A percentile compares a stretch with the other conserved stretches of the same genome.
These are phyloP conservation scores for Sanghuangporus baumii DNA, from an alignment of 1,284 basidiomycete genomes.

Conservation along the genomic window DNA sequence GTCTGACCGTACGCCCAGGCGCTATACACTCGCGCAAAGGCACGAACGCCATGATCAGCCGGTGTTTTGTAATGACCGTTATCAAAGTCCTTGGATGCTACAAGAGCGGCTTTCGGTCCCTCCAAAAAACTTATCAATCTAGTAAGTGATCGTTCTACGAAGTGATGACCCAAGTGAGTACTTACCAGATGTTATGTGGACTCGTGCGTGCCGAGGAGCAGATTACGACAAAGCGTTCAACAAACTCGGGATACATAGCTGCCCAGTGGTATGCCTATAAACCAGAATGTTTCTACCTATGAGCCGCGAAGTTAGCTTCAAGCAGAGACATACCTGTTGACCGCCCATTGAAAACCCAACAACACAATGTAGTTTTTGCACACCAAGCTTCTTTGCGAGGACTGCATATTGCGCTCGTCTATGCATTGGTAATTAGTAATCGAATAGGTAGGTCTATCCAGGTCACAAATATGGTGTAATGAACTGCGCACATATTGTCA, in stretches of 20 bases:
- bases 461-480: conserved; percentile 4
- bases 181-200: conserved; percentile 33
- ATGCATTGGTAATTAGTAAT: not conserved
- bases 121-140: conserved; percentile 30
- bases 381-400: conserved; percentile 41
- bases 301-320: not conserved
- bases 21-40: conserved; percentile 32
- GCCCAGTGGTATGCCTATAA: conserved; percentile 33
- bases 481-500: conserved; percentile 44
- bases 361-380: conserved; percentile 44
- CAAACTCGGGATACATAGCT: conserved; percentile 31
- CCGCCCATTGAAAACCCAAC: conserved; percentile 62
- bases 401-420: conserved; percentile 54
- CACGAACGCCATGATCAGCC: conserved; percentile 31
- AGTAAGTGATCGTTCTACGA: not conserved
- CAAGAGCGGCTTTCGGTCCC: conserved; percentile 33
- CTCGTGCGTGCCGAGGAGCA: conserved; percentile 34
- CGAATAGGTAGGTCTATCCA: not conserved
- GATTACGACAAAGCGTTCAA: conserved; percentile 32
- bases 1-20: conserved; percentile 36
- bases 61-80: conserved; percentile 30
- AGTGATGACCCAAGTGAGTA: not conserved
- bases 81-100: conserved; percentile 31
- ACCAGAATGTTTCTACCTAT: not conserved
- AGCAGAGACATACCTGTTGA: conserved; percentile 37